These are phyloP conservation scores for Chytriomyces sp. DNA, from an alignment of 192 early-diverging fungal genomes.

Conservation along the genomic window DNA sequence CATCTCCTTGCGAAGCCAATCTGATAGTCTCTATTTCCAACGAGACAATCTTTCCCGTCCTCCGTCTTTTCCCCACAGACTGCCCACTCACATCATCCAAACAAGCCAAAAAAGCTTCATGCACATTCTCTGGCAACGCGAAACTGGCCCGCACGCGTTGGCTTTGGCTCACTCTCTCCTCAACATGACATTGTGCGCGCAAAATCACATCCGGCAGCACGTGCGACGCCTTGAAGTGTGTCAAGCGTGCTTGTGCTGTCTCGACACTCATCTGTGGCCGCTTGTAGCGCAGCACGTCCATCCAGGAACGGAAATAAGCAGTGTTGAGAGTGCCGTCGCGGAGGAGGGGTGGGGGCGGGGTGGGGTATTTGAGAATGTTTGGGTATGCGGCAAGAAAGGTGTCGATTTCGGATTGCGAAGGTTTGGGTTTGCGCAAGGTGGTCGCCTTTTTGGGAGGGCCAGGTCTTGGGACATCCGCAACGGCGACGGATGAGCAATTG, in stretches of 20 bases:
- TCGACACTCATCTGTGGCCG: background rate
- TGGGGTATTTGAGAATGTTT: background rate
- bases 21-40: no score
- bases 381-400: background rate
- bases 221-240: background rate
- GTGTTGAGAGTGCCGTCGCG: background rate
- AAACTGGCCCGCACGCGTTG: background rate
- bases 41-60: no score
- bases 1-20: no score
- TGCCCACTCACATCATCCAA: background rate
- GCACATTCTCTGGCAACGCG: background rate
- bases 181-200: background rate
- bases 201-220: background rate
- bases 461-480: no score
- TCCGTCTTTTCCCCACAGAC: no score
- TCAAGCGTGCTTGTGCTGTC: background rate
- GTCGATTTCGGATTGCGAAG: background rate
- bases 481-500: no score
- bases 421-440: no score
- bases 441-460: no score
- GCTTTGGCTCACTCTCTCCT: background rate
- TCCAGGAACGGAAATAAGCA: background rate
- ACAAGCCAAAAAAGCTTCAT: background rate
- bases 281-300: background rate
- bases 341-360: background rate